Base-by-base conservation (phyloP, 768 basidiomycete species). In the Boletus tomentosulus region DNA sequence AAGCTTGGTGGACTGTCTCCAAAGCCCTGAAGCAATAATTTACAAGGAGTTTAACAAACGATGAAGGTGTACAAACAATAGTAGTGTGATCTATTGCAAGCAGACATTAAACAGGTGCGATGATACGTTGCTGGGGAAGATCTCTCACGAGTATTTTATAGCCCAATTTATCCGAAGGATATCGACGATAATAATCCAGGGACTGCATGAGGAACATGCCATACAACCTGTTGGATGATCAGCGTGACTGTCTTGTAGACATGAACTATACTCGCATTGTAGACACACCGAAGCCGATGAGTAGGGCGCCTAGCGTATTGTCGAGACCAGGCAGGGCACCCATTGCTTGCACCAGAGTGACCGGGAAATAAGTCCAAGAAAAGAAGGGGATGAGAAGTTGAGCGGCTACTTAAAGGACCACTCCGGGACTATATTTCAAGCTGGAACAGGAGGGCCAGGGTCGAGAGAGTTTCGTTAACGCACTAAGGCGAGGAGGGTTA, bases 291-390 rank as follows among this genome's bases (percentile, higher is more conserved):
- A 83, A 84, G 31, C 85, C 85, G 44, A 84, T 62, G 57, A 85
- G 77, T 42, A 79, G 67, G 16, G 84, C 83, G 34, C 85, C 85
- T 15, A 86, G 74, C 1, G 85, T 85, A 59, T 72, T 76, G 63
- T 73, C 66, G 49, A 78, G 60, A 38, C 42, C 64, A 13, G 58
- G 43, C 46, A 46, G 10, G 27, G 35, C 1, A n/a, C 11, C 7
- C 69, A 71, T 69, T 28, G 51, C 37, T 51, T 46, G 43, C 24
- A 15, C 53, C 34, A 44, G 39, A 35, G 42, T 19, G 41, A 49
- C 28, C 48, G 19, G 42, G 54, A 48, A 47, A 25, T 5, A 31
- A 47, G 30, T 34, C 31, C 37, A 27, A 35, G 38, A 3, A 27
- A 47, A 25, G 45, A 51, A 35, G 24, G 28, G 16, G 8, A 13